Conservation (phyloP, 257 asterid genomes). For the Fraxinus cuspidata region DNA sequence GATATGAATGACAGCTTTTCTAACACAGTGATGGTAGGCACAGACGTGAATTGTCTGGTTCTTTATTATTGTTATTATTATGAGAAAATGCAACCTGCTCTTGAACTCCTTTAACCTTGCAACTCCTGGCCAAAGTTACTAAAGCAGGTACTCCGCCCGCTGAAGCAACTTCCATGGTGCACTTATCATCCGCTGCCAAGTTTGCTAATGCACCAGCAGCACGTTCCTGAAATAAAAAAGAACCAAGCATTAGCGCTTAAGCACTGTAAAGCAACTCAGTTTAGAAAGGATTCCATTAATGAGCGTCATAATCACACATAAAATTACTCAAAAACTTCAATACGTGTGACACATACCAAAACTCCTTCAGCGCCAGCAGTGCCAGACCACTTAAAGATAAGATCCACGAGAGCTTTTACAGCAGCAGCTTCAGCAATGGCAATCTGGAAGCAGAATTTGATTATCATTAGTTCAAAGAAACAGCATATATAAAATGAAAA, state of each 20-base stretch:
- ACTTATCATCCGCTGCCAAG: slow-evolving; percentile 92
- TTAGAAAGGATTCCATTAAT: not conserved
- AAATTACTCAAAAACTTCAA: not conserved
- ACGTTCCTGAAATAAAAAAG: slow-evolving; percentile 64
- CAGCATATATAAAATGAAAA: slow-evolving; percentile 7
- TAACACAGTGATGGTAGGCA: not conserved
- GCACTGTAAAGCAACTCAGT: slow-evolving; percentile 5
- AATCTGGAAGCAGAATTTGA: slow-evolving; percentile 42
- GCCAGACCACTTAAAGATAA: slow-evolving; percentile 75
- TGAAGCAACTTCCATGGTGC: slow-evolving; percentile 76
- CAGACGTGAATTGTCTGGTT: slow-evolving; percentile 8
- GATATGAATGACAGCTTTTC: not conserved
- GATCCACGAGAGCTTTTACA: slow-evolving; percentile 74
- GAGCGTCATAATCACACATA: not conserved
- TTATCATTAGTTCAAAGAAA: not conserved
- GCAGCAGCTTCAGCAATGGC: slow-evolving; percentile 86
- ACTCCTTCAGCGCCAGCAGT: slow-evolving; percentile 70
- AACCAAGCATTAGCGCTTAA: slow-evolving; percentile 12
- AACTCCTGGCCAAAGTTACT: slow-evolving; percentile 65
- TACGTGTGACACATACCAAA: slow-evolving; percentile 50
- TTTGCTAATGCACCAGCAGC: slow-evolving; percentile 93
- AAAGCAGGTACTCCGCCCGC: slow-evolving; percentile 76
- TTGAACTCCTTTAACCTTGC: slow-evolving; percentile 86
- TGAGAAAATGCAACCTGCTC: slow-evolving; percentile 58
- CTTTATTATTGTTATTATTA: slow-evolving; percentile 1